A percentile compares a stretch with the other conserved stretches of the same genome.
Evolutionary conservation across 2,329 filamentous ascomycete species (phyloP).

Genomic region (Trichoderma afroharzianum): DNA sequence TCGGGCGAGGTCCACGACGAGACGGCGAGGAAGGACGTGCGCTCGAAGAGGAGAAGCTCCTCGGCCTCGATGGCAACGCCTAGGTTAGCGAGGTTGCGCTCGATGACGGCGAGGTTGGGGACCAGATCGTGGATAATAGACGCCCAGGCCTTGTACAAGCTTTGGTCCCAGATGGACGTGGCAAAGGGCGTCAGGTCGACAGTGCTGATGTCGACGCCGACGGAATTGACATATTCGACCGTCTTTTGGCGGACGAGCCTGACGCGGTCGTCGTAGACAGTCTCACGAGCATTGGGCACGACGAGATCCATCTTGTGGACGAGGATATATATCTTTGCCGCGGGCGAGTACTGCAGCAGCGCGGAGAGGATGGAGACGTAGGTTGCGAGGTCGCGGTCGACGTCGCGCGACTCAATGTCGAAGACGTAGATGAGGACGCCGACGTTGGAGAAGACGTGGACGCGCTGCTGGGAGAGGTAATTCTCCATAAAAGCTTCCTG

Average conservation of each 20-base stretch:
- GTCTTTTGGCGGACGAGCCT: conserved; percentile 73
- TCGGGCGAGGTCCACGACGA: conserved; percentile 78
- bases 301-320: conserved; percentile 99
- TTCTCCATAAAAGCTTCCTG: conserved; percentile 99
- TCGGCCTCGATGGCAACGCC: conserved; percentile 86
- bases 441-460: conserved; percentile 94
- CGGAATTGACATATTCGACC: conserved; percentile 44
- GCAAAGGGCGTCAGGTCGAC: conserved; percentile 82
- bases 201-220: conserved; percentile 30
- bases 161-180: conserved; percentile 98
- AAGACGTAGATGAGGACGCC: conserved; percentile 99
- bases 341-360: conserved; percentile 75
- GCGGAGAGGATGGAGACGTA: conserved; percentile 89
- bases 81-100: conserved; percentile 77
- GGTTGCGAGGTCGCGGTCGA: conserved; percentile 86
- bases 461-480: conserved; percentile 91
- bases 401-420: conserved; percentile 93
- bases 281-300: conserved; percentile 70
- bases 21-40: conserved; percentile 94
- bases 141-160: conserved; percentile 96
- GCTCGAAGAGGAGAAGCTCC: conserved; percentile 91
- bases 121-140: conserved; percentile 97
- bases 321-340: conserved; percentile 85
- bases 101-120: conserved; percentile 86
- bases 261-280: conserved; percentile 81